These are phyloP conservation scores for Cyberlindnera euphorbiiphila DNA, from an alignment of 805 yeast species.

Conservation along the genomic window DNA sequence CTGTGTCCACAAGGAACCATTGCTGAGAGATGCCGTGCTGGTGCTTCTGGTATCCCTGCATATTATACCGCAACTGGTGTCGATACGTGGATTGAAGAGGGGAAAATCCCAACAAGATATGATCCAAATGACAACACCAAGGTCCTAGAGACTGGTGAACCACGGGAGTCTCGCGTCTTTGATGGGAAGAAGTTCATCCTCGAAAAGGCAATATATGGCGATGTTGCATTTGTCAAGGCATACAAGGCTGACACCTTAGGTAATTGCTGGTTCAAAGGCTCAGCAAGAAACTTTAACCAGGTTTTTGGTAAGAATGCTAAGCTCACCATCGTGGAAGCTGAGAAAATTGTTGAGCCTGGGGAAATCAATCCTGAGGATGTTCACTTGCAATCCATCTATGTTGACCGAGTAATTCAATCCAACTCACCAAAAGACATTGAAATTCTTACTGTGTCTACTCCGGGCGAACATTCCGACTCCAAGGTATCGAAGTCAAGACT, in stretches of 20 bases:
- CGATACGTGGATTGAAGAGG: constrained; percentile 49
- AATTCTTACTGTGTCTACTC: constrained; percentile 28
- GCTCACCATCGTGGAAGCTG: constrained; percentile 48
- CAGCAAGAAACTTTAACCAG: constrained; percentile 44
- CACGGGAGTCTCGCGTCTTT: constrained; percentile 41
- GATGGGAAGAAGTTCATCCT: constrained; percentile 40
- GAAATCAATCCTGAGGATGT: constrained; percentile 41
- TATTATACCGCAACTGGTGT: constrained; percentile 47
- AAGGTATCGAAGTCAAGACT: constrained; percentile 25
- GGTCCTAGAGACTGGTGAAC: constrained; percentile 34
- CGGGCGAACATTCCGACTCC: constrained; percentile 14
- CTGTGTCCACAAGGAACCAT: constrained; percentile 50
- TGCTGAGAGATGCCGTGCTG: constrained; percentile 46
- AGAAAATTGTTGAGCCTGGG: constrained; percentile 44
- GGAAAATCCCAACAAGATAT: constrained; percentile 42
- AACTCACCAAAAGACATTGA: constrained; percentile 42
- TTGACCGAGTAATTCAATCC: constrained; percentile 37
- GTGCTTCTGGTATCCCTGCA: constrained; percentile 47
- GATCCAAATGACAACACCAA: constrained; percentile 24
- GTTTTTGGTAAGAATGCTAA: constrained; percentile 44
- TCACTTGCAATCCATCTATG: constrained; percentile 45
- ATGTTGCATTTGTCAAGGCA: constrained; percentile 46
- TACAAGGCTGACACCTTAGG: constrained; percentile 46
- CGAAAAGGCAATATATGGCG: constrained; percentile 43
- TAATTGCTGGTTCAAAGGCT: constrained; percentile 43